Percentiles rank a stretch among this genome's conserved stretches.
These are phyloP conservation scores for Tympanopsis confertula DNA, from an alignment of 2,329 filamentous ascomycete genomes.

Conservation along the genomic window DNA sequence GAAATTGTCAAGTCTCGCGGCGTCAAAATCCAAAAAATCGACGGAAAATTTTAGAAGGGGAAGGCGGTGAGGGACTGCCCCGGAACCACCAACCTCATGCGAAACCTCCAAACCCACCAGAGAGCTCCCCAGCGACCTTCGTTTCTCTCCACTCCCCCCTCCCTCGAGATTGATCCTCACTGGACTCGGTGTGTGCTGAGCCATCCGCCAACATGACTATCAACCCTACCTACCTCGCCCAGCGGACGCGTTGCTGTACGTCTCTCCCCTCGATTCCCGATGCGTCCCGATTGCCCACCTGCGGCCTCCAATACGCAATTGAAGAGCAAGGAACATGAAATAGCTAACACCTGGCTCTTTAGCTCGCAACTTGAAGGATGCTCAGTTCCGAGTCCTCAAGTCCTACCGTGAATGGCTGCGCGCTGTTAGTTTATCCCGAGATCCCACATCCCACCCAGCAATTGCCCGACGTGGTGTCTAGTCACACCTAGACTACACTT, in stretches of 20 bases:
- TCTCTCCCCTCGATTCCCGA: conserved; percentile 5
- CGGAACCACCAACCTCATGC: too few species aligned
- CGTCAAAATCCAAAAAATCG: background rate
- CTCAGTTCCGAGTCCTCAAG: conserved; percentile 47
- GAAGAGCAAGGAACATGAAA: too few species aligned
- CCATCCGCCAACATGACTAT: background rate
- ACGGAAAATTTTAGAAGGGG: background rate
- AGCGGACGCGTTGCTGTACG: conserved; percentile 24
- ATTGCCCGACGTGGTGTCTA: background rate
- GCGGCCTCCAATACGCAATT: too few species aligned
- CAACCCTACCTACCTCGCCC: conserved; percentile 1
- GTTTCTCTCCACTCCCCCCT: too few species aligned
- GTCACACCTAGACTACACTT: too few species aligned
- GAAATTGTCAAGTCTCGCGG: background rate
- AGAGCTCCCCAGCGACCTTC: background rate
- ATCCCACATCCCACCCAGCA: background rate
- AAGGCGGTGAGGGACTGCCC: conserved; percentile 1
- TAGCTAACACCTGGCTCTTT: conserved; percentile 10
- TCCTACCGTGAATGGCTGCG: conserved; percentile 59
- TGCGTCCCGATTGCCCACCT: too few species aligned
- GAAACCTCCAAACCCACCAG: too few species aligned
- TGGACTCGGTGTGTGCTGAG: too few species aligned
- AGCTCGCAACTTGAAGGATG: conserved; percentile 55
- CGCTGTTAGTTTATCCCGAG: conserved; percentile 38
- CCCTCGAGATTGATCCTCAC: background rate